Base-by-base conservation (phyloP, 129 eudicot genomes). In the Flaveria bidentis region DNA sequence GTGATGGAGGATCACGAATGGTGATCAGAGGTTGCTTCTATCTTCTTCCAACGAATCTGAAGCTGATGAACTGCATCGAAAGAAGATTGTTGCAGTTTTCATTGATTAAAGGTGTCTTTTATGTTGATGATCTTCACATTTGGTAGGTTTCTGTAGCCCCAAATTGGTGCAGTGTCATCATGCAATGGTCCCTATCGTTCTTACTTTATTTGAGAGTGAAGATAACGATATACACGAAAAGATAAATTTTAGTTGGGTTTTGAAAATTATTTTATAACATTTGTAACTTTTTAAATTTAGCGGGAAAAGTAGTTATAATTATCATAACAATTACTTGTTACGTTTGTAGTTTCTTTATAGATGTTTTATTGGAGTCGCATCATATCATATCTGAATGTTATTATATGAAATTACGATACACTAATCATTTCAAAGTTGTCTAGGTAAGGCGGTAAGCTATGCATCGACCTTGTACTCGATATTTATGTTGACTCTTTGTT, bases 161-260 rank as follows among this genome's bases (percentile, higher is more conserved):
- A 18, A 65, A 65, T 61, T 61, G 82, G 82, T 79, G 4, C 14
- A 55, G 41, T 8, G 64, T 74, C 80, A 80, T 80, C 84, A 74
- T 67, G 66, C 28, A 46, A 26, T 42, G 80, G 84, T 10, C 62
- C 69, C 75, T n/a, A 5, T 56, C 41, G 57, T 22, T 33, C 42
- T 80, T 67, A 46, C 80, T 80, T 80, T 74, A 15, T 61, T 74
- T 69, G 12, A 20, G 52, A 44, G 74, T 66, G 2, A 80, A 73
- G 79, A 12, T 73, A 4, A 16, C 1, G 7, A 36, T 5, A 36
- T 36, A 36, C 41, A 36, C 1, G 41, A 36, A 36, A 36, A 36
- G 1, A 36, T 36, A 36, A 30, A 4, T 30, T 30, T 52, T 52
- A 52, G 6, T 52, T 52, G 58, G 58, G 22, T 4, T n/a, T 52